phyloP scores from a whole-genome alignment of 345 rosid species.

The Hibiscus mutabilis region DNA sequence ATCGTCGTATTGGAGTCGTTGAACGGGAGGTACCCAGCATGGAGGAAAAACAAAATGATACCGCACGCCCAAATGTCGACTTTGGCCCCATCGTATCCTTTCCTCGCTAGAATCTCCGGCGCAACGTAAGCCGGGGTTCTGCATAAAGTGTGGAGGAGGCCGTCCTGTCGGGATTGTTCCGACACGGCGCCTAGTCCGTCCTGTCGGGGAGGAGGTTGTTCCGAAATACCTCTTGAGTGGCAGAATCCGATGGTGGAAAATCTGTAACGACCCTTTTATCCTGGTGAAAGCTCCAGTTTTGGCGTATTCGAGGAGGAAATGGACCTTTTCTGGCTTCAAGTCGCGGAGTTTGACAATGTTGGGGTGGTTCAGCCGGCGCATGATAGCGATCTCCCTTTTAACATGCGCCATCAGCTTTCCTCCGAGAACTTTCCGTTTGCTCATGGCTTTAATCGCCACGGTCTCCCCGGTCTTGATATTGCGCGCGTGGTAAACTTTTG shows the following conservation, averaged over 20 bases:
- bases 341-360: slow-evolving; percentile 55
- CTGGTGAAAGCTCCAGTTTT: slow-evolving; percentile 78
- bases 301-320: slow-evolving; percentile 83
- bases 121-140: slow-evolving; percentile 97
- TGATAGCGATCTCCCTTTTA: slow-evolving; percentile 70
- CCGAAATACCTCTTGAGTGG: slow-evolving; percentile 79
- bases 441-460: slow-evolving; percentile 82
- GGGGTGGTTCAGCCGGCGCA: slow-evolving; percentile 70
- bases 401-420: slow-evolving; percentile 43
- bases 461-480: slow-evolving; percentile 54
- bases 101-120: slow-evolving; percentile 75
- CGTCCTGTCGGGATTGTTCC: slow-evolving; percentile 68
- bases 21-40: slow-evolving; percentile 82
- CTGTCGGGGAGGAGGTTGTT: slow-evolving; percentile 85
- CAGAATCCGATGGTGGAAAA: slow-evolving; percentile 77
- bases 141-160: slow-evolving; percentile 72
- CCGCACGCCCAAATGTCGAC: slow-evolving; percentile 94
- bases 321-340: slow-evolving; percentile 70
- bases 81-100: slow-evolving; percentile 87
- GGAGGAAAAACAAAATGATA: slow-evolving; percentile 58
- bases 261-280: slow-evolving; percentile 67
- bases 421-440: slow-evolving; percentile 52
- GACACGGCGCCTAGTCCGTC: slow-evolving; percentile 71
- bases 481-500: slow-evolving; percentile 71
- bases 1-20: slow-evolving; percentile 75